Conservation (phyloP, 768 basidiomycete genomes). For the Lepiota subincarnata region DNA sequence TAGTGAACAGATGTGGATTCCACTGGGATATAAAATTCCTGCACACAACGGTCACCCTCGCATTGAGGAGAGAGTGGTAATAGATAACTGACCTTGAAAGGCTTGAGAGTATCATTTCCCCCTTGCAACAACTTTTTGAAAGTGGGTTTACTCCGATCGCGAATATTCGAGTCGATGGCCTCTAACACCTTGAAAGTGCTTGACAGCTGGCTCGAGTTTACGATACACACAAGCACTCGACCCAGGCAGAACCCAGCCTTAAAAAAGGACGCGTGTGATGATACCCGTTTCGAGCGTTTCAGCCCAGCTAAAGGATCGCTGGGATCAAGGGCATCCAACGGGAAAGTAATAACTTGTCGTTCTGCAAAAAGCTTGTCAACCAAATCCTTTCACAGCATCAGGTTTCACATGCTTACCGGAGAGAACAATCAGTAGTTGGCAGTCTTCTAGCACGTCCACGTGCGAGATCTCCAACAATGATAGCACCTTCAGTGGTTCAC, state of each 20-base stretch:
- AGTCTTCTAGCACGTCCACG: conserved; percentile 95
- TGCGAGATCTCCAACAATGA: conserved; percentile 87
- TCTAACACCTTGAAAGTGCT: conserved; percentile 98
- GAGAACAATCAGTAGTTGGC: conserved; percentile 94
- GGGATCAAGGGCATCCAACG: conserved; percentile 86
- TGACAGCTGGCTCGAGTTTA: conserved; percentile 91
- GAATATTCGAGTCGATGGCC: conserved; percentile 85
- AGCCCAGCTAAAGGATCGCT: conserved; percentile 87
- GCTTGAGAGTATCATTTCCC: conserved; percentile 87
- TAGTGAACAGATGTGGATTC: conserved; percentile 97
- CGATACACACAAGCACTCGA: conserved; percentile 90
- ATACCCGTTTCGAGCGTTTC: conserved; percentile 92
- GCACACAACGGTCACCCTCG: conserved; percentile 9
- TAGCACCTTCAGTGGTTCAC: conserved; percentile 87
- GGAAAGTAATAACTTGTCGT: conserved; percentile 94
- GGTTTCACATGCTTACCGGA: conserved; percentile 55
- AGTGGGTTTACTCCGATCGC: conserved; percentile 81
- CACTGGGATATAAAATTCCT: conserved; percentile 99
- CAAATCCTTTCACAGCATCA: neutral
- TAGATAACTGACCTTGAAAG: conserved; percentile 67
- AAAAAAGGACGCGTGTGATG: conserved; percentile 96
- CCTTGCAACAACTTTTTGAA: conserved; percentile 93
- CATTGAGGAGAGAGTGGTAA: neutral
- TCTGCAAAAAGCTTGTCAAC: conserved; percentile 41
- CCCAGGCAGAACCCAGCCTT: conserved; percentile 93